Conservation (phyloP, 176 grass and related monocot genomes). For the Miscanthus lutarioriparius region DNA sequence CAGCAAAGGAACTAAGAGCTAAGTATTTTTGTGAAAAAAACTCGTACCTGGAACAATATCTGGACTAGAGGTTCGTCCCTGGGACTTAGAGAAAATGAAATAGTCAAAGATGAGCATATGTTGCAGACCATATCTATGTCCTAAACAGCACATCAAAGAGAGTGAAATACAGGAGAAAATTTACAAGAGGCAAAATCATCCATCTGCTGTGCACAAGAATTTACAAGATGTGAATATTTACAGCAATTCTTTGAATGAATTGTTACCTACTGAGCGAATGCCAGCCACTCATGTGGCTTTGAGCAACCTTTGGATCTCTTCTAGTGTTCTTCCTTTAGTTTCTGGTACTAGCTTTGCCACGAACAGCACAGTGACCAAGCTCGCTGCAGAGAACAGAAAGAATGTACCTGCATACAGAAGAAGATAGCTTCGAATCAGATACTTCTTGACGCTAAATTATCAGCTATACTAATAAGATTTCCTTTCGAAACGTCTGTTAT, state of each 20-base stretch:
- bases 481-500: neutral
- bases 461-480: neutral
- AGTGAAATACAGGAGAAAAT: neutral
- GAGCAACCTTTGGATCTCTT: slow-evolving; percentile 76
- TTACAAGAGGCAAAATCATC: neutral
- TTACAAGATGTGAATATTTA: neutral
- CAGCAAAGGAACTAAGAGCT: too few species aligned
- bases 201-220: neutral
- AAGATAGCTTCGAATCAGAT: neutral
- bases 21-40: too few species aligned
- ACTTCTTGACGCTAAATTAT: neutral
- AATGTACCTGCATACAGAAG: slow-evolving; percentile 58
- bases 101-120: neutral
- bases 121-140: neutral
- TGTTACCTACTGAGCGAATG: neutral
- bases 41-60: too few species aligned
- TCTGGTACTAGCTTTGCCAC: slow-evolving; percentile 70
- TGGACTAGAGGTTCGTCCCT: too few species aligned
- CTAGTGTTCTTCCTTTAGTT: slow-evolving; percentile 73
- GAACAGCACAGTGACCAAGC: slow-evolving; percentile 58
- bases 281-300: neutral
- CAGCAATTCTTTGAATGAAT: neutral
- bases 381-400: slow-evolving; percentile 68
- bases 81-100: too few species aligned
- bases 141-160: neutral